Evolutionary conservation across 2,329 filamentous ascomycete species (phyloP).

Genomic region (Pezicula neosporulosa): DNA sequence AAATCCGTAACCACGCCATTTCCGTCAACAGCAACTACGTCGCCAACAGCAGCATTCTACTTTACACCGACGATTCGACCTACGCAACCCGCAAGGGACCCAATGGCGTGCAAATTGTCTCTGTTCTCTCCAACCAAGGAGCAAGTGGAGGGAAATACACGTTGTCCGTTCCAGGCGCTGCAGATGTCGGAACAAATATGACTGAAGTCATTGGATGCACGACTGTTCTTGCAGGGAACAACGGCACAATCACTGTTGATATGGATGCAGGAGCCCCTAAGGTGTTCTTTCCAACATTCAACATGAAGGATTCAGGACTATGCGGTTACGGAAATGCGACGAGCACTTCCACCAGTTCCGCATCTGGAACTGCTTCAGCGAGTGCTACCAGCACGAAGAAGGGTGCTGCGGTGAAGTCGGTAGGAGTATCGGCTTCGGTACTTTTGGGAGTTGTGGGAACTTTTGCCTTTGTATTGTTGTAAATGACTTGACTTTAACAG

Average conservation of each 20-base stretch:
- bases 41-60: conserved; percentile 32
- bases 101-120: conserved; percentile 32
- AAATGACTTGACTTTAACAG: too few relatives aligned
- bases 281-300: neutral
- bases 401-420: neutral
- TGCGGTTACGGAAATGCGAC: neutral
- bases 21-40: conserved; percentile 37
- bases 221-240: neutral
- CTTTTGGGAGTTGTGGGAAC: too few relatives aligned
- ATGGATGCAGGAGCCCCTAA: neutral
- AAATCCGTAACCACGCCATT: conserved; percentile 40
- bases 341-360: neutral
- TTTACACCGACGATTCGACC: conserved; percentile 36
- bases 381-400: neutral
- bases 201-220: neutral
- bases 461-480: too few relatives aligned
- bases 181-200: neutral
- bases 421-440: too few relatives aligned
- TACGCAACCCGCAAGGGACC: conserved; percentile 45
- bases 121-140: conserved; percentile 20
- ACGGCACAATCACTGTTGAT: neutral
- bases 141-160: neutral
- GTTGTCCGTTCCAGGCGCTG: neutral
- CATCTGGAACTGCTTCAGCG: neutral
- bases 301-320: neutral